phyloP scores from a whole-genome alignment of 2,329 filamentous ascomycete species.

The Colletotrichum australisinense region DNA sequence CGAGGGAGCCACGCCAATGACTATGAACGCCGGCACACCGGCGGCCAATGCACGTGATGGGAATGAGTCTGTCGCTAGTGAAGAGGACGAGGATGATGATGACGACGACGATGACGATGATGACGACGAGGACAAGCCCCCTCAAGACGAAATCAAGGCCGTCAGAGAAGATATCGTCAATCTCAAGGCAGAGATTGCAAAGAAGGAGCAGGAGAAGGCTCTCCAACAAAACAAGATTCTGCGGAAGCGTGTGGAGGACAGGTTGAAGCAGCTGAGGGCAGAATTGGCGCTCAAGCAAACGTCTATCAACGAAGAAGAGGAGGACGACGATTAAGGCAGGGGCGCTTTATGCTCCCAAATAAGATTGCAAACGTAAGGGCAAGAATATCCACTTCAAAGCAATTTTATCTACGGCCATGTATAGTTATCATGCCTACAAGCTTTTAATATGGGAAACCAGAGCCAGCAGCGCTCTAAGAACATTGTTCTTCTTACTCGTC shows the following conservation, averaged over 20 bases:
- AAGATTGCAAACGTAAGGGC: background rate
- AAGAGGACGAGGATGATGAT: conserved; percentile 62
- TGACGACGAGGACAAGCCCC: conserved; percentile 56
- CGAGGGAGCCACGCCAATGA: conserved; percentile 58
- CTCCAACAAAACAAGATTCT: conserved; percentile 60
- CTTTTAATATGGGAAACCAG: conserved; percentile 4
- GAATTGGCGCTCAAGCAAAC: conserved; percentile 59
- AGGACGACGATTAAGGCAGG: conserved; percentile 38
- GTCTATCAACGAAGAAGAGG: conserved; percentile 49
- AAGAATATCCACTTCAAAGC: background rate
- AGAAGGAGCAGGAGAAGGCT: conserved; percentile 56
- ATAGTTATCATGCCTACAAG: conserved; percentile 3
- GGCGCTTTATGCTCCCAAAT: background rate
- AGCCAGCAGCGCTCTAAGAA: background rate
- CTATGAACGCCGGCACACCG: conserved; percentile 56
- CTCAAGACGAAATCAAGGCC: conserved; percentile 63
- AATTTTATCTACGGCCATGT: conserved; percentile 8
- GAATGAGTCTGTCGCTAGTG: conserved; percentile 57
- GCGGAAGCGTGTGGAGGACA: conserved; percentile 59
- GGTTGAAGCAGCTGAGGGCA: conserved; percentile 59
- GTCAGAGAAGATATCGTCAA: conserved; percentile 66
- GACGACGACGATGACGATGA: conserved; percentile 66
- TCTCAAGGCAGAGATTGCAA: conserved; percentile 62
- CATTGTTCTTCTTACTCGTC: background rate
- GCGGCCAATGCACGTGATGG: conserved; percentile 55